Conservation (phyloP, 805 yeast genomes). For the Myxozyma mucilagina region DNA sequence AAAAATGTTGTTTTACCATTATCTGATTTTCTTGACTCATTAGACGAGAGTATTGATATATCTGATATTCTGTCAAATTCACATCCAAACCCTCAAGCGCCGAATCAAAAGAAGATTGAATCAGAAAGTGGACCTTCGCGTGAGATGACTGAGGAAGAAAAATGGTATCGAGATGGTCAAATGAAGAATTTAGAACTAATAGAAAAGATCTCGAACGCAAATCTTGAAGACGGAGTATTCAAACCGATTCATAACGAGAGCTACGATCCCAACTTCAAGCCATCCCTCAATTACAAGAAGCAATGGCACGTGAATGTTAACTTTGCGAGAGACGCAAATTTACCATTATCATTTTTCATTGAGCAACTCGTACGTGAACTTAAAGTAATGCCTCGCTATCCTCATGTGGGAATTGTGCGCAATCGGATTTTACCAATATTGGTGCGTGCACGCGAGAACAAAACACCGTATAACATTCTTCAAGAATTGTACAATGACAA, state of each 20-base stretch:
- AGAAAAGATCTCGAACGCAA: not conserved
- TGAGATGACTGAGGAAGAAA: too few species aligned
- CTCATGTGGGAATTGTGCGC: not conserved
- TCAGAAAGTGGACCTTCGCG: too few species aligned
- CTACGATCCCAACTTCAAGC: not conserved
- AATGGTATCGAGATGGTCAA: too few species aligned
- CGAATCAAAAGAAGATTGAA: not conserved
- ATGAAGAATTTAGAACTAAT: not conserved
- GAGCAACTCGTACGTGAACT: constrained; percentile 8
- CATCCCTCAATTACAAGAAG: not conserved
- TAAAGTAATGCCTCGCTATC: not conserved
- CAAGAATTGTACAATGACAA: constrained; percentile 3
- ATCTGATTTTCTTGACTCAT: constrained; percentile 2
- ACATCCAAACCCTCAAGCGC: not conserved
- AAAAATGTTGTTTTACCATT: not conserved
- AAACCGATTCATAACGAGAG: not conserved
- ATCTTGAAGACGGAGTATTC: constrained; percentile 12
- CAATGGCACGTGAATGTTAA: not conserved
- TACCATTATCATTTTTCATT: constrained; percentile 13
- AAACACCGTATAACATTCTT: constrained; percentile 12
- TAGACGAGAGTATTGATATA: not conserved
- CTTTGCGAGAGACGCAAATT: constrained; percentile 1
- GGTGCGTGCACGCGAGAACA: constrained; percentile 18
- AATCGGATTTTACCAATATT: constrained; percentile 16
- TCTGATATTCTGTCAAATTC: not conserved